Evolutionary conservation across 2,329 filamentous ascomycete species (phyloP), one percentile per base, ranked within the genome.

Genomic region (Cyanodermella asteris): DNA sequence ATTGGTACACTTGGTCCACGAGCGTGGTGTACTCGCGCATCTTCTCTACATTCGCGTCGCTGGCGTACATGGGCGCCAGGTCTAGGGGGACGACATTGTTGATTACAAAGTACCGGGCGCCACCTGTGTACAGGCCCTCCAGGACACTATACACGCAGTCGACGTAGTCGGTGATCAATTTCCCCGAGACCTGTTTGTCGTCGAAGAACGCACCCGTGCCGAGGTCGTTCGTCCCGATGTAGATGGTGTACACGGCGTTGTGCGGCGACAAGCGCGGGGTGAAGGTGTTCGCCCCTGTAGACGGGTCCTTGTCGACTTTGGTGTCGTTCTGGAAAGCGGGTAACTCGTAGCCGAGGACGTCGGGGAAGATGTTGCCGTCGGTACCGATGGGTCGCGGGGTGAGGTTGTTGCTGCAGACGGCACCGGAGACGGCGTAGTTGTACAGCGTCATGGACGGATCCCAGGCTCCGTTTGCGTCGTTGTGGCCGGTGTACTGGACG

Each of bases 161-260:
- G 3, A 68, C 56, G 38, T 71, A 80, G 38, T 70, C 59, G 2
- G 56, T 51, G 5, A 81, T 56, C 2, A 62, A 70, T 13, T 64
- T 67, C 8, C 59, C 61, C 0, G 50, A 36, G 4, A 58, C 45
- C 40, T 78, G 69, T 13, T 54, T 56, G 39, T 78, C 71, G 4
- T 59, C 65, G 16, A 82, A 43, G 39, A 81, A 72, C 6, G 61
- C 71, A 25, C 56, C 46, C 28, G 53, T 56, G 13, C 75, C 74
- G 7, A 84, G 51, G 38, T 87, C 76, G 40, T 84, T 84, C 13
- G 74, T 81, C 3, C 76, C 76, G 37, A 82, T 80, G 72, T 72
- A 82, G 25, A 82, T 60, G 1, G 66, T 59, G 38, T 80, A 82
- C 3, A 77, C 66, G 1, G 73, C 31, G 13, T 30, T 28, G 10